phyloP scores from a whole-genome alignment of 331 rosid species.

The Malus hybrid region DNA sequence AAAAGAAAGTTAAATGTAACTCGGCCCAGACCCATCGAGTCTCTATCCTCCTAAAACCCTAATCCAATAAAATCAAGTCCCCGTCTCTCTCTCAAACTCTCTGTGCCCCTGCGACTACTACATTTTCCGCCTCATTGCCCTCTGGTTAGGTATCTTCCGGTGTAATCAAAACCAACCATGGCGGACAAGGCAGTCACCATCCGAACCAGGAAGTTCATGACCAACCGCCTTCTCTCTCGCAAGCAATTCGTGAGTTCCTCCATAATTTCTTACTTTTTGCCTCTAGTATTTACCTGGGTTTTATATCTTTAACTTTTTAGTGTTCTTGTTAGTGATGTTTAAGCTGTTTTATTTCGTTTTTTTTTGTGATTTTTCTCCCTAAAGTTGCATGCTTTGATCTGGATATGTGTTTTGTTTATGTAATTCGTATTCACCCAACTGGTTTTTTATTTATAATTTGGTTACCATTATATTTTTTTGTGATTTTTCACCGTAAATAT shows the following conservation, averaged over 20 bases:
- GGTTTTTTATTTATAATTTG: too few species aligned
- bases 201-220: slow-evolving; percentile 86
- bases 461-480: too few species aligned
- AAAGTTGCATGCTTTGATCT: neutral
- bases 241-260: slow-evolving; percentile 74
- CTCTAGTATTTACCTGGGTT: neutral
- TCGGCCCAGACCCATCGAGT: neutral
- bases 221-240: slow-evolving; percentile 83
- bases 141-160: neutral
- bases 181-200: slow-evolving; percentile 90
- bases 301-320: neutral
- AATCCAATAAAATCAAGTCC: slow-evolving; percentile 9
- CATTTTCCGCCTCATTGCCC: slow-evolving; percentile 7
- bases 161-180: slow-evolving; percentile 32
- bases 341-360: neutral
- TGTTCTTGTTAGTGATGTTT: neutral
- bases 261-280: neutral
- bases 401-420: neutral
- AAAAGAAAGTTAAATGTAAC: neutral
- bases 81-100: fast-evolving
- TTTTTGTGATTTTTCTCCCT: neutral
- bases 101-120: neutral
- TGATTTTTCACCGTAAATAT: neutral
- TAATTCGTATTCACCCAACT: too few species aligned
- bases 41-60: slow-evolving; percentile 28